Evolutionary conservation across 2,329 filamentous ascomycete genomes (phyloP).

Genomic region (Macrophomina phaseolina): DNA sequence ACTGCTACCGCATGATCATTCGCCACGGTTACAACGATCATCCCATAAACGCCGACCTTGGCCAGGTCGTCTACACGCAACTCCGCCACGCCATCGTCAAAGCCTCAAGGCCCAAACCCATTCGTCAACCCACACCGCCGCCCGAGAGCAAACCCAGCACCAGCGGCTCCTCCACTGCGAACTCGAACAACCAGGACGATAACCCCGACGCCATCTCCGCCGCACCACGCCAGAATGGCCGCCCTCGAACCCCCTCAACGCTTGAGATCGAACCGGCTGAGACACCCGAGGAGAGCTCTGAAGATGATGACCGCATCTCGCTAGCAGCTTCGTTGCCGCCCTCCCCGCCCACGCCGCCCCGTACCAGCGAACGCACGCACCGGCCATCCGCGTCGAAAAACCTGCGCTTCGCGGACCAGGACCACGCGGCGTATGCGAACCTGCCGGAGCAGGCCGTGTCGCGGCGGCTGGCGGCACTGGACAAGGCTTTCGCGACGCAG

Average conservation of each 20-base stretch:
- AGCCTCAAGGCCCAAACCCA: conserved; percentile 6
- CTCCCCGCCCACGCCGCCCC: neutral
- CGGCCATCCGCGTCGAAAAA: neutral
- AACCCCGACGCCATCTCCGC: conserved; percentile 45
- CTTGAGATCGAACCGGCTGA: neutral
- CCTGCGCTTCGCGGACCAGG: conserved; percentile 18
- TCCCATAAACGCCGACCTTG: conserved; percentile 69
- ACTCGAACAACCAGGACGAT: neutral
- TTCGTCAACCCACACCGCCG: neutral
- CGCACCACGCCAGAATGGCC: neutral
- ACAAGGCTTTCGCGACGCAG: conserved; percentile 53
- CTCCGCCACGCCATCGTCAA: conserved; percentile 51
- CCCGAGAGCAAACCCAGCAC: conserved; percentile 3
- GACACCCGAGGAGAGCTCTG: conserved; percentile 28
- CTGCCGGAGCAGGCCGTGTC: conserved; percentile 28
- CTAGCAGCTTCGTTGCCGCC: neutral
- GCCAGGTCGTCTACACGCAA: conserved; percentile 64
- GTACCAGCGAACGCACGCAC: neutral
- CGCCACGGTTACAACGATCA: conserved; percentile 77
- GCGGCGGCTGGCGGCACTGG: conserved; percentile 42
- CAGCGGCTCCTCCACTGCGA: conserved; percentile 14
- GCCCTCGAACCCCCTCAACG: neutral
- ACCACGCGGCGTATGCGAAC: conserved; percentile 3
- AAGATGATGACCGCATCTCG: conserved; percentile 32
- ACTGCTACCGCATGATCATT: conserved; percentile 71